Conservation (phyloP, 495 filamentous ascomycete species). For the Trypethelium eluteriae region DNA sequence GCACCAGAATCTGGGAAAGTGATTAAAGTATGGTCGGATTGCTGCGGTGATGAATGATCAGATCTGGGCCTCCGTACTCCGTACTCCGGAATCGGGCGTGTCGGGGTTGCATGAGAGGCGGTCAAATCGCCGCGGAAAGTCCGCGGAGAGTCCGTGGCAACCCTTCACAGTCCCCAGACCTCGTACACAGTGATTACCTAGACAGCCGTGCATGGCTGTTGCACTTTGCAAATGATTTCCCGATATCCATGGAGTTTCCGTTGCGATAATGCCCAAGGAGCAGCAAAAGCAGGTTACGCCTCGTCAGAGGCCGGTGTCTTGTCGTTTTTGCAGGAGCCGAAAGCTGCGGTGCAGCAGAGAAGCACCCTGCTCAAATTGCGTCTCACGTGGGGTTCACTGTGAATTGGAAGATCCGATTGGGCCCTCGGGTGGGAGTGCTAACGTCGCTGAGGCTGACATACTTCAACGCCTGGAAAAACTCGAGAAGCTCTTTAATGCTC, state of each 20-base stretch:
- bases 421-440: background rate
- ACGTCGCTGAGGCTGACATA: constrained; percentile 11
- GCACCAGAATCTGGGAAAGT: too few relatives aligned
- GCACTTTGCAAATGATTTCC: too few relatives aligned
- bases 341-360: constrained; percentile 31
- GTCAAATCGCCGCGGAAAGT: too few relatives aligned
- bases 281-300: constrained; percentile 2
- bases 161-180: too few relatives aligned
- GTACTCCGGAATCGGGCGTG: too few relatives aligned
- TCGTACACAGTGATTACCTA: too few relatives aligned
- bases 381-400: constrained; percentile 26
- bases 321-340: constrained; percentile 20
- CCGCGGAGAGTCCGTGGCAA: too few relatives aligned
- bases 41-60: too few relatives aligned
- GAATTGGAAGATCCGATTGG: constrained; percentile 17
- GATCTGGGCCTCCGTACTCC: too few relatives aligned
- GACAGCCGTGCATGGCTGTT: too few relatives aligned
- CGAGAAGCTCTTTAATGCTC: constrained; percentile 16
- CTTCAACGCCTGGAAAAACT: constrained; percentile 17
- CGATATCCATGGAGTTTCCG: constrained; percentile 16
- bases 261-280: constrained; percentile 19
- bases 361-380: constrained; percentile 31
- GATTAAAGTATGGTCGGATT: too few relatives aligned
- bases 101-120: too few relatives aligned
- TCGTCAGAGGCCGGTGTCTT: constrained; percentile 21